Conservation (phyloP, 2,329 filamentous ascomycete species). For the Penicillium thymicola region DNA sequence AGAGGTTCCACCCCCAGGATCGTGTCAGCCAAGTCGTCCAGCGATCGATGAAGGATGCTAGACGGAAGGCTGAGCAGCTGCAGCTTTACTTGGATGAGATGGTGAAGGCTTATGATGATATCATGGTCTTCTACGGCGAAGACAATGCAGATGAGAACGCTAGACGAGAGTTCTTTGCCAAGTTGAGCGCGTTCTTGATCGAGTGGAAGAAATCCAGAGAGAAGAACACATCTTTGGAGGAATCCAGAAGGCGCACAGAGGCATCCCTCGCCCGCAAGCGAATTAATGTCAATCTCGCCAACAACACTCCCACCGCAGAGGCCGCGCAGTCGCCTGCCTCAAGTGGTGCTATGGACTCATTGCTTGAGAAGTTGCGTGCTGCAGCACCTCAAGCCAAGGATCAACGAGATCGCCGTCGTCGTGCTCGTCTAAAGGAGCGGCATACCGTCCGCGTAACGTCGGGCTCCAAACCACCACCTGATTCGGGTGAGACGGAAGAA, state of each 20-base stretch:
- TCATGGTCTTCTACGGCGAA: slow-evolving; percentile 95
- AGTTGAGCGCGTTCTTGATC: slow-evolving; percentile 81
- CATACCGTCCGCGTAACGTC: slow-evolving; percentile 88
- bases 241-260: slow-evolving; percentile 79
- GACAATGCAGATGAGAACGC: slow-evolving; percentile 88
- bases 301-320: slow-evolving; percentile 48
- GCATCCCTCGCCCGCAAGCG: slow-evolving; percentile 86
- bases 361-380: slow-evolving; percentile 90
- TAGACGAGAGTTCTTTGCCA: slow-evolving; percentile 91
- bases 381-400: slow-evolving; percentile 87
- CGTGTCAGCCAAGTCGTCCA: slow-evolving; percentile 89
- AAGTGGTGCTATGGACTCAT: slow-evolving; percentile 90
- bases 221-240: slow-evolving; percentile 84
- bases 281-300: slow-evolving; percentile 61
- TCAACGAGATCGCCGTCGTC: slow-evolving; percentile 80
- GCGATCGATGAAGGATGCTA: slow-evolving; percentile 91
- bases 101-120: slow-evolving; percentile 85
- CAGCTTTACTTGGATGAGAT: slow-evolving; percentile 91
- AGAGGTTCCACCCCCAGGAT: slow-evolving; percentile 97
- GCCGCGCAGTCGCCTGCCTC: slow-evolving; percentile 64
- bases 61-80: slow-evolving; percentile 94
- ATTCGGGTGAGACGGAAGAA: slow-evolving; percentile 56
- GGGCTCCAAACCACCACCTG: slow-evolving; percentile 83
- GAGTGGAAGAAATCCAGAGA: slow-evolving; percentile 97
- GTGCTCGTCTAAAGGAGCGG: slow-evolving; percentile 82